phyloP scores from a whole-genome alignment of 1,139 yeast genomes.

The Candida smagusa region DNA sequence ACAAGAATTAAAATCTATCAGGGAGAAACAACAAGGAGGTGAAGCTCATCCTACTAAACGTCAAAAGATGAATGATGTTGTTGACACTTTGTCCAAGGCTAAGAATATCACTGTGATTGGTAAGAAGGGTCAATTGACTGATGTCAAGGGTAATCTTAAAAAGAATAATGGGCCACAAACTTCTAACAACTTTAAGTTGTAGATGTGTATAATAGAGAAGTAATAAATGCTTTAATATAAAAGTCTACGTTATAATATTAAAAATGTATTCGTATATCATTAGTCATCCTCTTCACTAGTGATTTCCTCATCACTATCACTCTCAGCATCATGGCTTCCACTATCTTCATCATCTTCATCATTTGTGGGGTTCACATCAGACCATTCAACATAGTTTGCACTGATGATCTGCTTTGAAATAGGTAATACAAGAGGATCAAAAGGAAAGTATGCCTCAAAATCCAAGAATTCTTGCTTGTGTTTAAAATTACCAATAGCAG shows the following conservation, averaged over 20 bases:
- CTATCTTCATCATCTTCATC: slow-evolving; percentile 62
- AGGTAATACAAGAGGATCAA: slow-evolving; percentile 83
- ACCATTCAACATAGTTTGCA: slow-evolving; percentile 71
- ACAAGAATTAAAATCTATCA: slow-evolving; percentile 23
- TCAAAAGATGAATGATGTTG: slow-evolving; percentile 58
- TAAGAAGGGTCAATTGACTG: slow-evolving; percentile 72
- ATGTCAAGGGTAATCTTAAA: slow-evolving; percentile 65
- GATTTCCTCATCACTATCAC: slow-evolving; percentile 30
- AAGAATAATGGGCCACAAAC: slow-evolving; percentile 23
- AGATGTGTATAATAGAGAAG: not conserved
- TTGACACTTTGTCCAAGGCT: slow-evolving; percentile 70
- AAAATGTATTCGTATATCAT: not conserved
- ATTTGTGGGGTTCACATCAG: slow-evolving; percentile 41
- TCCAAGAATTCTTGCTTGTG: slow-evolving; percentile 79
- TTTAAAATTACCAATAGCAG: slow-evolving; percentile 39
- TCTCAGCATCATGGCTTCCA: slow-evolving; percentile 29
- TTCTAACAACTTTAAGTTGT: slow-evolving; percentile 19
- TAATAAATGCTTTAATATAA: not conserved
- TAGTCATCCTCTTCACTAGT: slow-evolving; percentile 15
- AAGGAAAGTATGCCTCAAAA: slow-evolving; percentile 90
- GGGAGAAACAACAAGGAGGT: slow-evolving; percentile 21
- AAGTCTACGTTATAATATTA: not conserved
- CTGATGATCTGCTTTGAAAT: slow-evolving; percentile 51
- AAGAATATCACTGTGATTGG: slow-evolving; percentile 80
- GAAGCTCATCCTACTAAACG: slow-evolving; percentile 37